Evolutionary conservation across 805 yeast genomes (phyloP).

Genomic region (Maudiozyma barnettii): DNA sequence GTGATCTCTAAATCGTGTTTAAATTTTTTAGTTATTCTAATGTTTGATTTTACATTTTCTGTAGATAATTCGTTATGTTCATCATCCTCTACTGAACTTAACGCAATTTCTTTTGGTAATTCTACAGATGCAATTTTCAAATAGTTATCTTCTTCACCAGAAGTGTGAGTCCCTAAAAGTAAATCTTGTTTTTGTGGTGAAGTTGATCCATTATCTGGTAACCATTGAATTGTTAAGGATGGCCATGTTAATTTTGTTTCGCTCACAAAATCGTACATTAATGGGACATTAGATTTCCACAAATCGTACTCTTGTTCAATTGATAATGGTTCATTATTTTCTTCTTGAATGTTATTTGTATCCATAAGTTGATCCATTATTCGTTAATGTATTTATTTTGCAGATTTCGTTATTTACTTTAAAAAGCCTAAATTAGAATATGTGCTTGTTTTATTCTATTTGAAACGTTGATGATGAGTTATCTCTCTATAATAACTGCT

Average conservation of each 20-base stretch:
- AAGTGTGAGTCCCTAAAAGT: constrained; percentile 64
- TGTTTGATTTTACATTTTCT: constrained; percentile 32
- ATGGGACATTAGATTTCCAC: constrained; percentile 75
- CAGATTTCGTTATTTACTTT: no score
- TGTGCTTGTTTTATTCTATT: no score
- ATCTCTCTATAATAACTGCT: no score
- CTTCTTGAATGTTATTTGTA: background rate
- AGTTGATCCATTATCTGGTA: constrained; percentile 33
- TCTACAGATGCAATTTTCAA: constrained; percentile 56
- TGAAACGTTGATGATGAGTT: no score
- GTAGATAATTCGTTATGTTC: constrained; percentile 13
- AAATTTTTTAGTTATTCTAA: constrained; percentile 52
- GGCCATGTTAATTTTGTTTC: constrained; percentile 82
- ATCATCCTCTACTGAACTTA: background rate
- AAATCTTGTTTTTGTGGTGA: constrained; percentile 37
- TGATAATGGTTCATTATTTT: constrained; percentile 12
- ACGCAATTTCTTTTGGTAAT: constrained; percentile 33
- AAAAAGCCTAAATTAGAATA: no score
- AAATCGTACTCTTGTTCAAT: constrained; percentile 54
- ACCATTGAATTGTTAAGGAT: constrained; percentile 69
- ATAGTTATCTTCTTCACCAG: constrained; percentile 57
- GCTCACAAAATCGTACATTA: constrained; percentile 73
- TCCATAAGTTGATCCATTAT: background rate
- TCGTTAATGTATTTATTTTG: background rate
- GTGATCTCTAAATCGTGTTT: constrained; percentile 59